Conservation (phyloP, 305 asterid species). For the Euphrasia arctica region DNA sequence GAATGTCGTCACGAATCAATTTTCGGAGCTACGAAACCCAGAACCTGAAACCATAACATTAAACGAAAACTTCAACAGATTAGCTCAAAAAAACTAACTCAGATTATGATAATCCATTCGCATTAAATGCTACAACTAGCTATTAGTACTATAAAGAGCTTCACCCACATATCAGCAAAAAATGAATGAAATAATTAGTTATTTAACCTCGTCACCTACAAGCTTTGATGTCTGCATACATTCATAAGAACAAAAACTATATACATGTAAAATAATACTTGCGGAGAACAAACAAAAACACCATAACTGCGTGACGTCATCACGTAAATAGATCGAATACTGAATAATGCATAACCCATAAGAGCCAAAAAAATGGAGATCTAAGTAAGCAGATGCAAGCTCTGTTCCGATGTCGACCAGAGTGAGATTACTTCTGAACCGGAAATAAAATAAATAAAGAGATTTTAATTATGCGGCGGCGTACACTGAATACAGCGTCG, state of each 20-base stretch:
- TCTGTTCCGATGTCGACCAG: constrained; percentile 4
- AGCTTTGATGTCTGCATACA: constrained; percentile 28
- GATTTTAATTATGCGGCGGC: constrained; percentile 13
- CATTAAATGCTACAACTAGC: too few species aligned
- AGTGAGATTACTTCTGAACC: not conserved
- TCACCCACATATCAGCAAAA: constrained; percentile 2
- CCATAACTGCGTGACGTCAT: constrained; percentile 19
- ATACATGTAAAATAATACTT: too few species aligned
- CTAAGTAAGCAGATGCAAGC: constrained; percentile 11
- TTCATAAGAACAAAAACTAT: not conserved
- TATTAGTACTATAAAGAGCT: constrained; percentile 9
- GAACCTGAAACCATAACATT: constrained; percentile 30
- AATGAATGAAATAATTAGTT: not conserved
- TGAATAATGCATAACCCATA: constrained; percentile 2
- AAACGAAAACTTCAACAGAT: not conserved
- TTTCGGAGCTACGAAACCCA: constrained; percentile 24
- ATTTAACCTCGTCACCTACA: constrained; percentile 6
- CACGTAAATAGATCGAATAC: not conserved
- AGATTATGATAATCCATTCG: not conserved
- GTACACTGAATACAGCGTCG: constrained; percentile 9
- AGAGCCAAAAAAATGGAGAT: constrained; percentile 13
- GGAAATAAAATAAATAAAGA: not conserved
- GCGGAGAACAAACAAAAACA: not conserved
- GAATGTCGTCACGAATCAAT: constrained; percentile 4
- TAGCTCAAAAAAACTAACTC: not conserved